Evolutionary conservation across 2,329 filamentous ascomycete genomes (phyloP).

Genomic region (Volutella citrinella): DNA sequence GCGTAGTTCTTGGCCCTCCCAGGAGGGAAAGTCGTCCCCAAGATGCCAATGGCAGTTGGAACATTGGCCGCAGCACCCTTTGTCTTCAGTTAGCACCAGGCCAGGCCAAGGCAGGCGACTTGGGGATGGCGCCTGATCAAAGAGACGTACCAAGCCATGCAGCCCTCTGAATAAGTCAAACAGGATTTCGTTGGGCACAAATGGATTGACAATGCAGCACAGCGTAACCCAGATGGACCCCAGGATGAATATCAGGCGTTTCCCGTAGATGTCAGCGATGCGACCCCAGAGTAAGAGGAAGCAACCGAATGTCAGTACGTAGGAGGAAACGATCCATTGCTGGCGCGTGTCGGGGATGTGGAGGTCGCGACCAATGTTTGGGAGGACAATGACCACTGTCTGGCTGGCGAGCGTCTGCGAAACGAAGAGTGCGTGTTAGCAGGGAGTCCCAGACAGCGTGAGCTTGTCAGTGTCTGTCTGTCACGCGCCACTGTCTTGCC

Average conservation of each 20-base stretch:
- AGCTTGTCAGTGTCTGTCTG: too few relatives aligned
- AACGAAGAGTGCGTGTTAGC: background rate
- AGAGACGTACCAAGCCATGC: slow-evolving; percentile 55
- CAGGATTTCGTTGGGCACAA: slow-evolving; percentile 63
- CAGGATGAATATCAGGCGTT: slow-evolving; percentile 61
- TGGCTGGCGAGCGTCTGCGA: slow-evolving; percentile 26
- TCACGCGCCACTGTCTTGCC: too few relatives aligned
- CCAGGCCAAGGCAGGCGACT: background rate
- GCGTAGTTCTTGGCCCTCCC: slow-evolving; percentile 70
- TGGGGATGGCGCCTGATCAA: background rate
- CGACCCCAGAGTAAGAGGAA: slow-evolving; percentile 67
- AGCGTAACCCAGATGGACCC: slow-evolving; percentile 62
- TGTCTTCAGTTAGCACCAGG: background rate
- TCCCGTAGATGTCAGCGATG: slow-evolving; percentile 65
- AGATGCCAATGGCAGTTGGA: slow-evolving; percentile 67
- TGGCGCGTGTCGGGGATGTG: slow-evolving; percentile 55
- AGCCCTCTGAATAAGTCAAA: slow-evolving; percentile 66
- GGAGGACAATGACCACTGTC: slow-evolving; percentile 38
- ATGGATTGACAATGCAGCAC: slow-evolving; percentile 58
- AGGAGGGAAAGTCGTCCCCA: slow-evolving; percentile 64
- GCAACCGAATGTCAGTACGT: slow-evolving; percentile 64
- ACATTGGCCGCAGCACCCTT: slow-evolving; percentile 66
- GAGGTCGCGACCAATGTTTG: slow-evolving; percentile 56
- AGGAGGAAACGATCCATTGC: slow-evolving; percentile 67
- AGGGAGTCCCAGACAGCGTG: too few relatives aligned